These are phyloP conservation scores for Diplocarpon mali DNA, from an alignment of 2,329 filamentous ascomycete genomes.

Conservation along the genomic window DNA sequence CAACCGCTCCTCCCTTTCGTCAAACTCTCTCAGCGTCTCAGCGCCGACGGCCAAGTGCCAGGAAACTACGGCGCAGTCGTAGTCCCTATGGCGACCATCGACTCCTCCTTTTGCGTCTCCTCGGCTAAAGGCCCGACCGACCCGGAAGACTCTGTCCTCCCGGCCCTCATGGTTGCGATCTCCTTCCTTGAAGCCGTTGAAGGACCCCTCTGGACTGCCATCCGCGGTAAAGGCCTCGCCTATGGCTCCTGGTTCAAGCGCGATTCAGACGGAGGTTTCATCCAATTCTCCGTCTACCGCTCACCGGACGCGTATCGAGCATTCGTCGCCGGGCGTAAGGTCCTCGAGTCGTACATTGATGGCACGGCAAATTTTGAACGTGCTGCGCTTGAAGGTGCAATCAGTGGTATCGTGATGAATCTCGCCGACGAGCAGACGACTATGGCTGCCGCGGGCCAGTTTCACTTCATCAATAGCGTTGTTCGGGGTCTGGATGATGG, in stretches of 20 bases:
- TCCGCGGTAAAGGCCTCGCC: constrained; percentile 85
- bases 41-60: constrained; percentile 59
- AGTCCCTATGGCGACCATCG: constrained; percentile 82
- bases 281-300: constrained; percentile 81
- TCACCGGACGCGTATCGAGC: constrained; percentile 85
- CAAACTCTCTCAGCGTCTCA: constrained; percentile 60
- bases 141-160: constrained; percentile 65
- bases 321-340: constrained; percentile 62
- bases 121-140: constrained; percentile 64
- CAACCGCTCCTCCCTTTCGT: constrained; percentile 59
- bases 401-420: constrained; percentile 76
- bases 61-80: constrained; percentile 66
- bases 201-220: constrained; percentile 86
- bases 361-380: constrained; percentile 65
- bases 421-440: constrained; percentile 86
- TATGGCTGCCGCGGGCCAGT: constrained; percentile 68
- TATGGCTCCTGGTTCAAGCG: constrained; percentile 77
- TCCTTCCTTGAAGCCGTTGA: constrained; percentile 90
- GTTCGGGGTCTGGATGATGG: constrained; percentile 64
- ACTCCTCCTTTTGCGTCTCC: constrained; percentile 79
- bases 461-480: constrained; percentile 75
- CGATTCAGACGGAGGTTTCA: constrained; percentile 65
- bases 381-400: constrained; percentile 63
- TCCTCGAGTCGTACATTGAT: constrained; percentile 63
- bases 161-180: constrained; percentile 76